These are phyloP conservation scores for Botrytis elliptica DNA, from an alignment of 2,329 filamentous ascomycete species.

Conservation along the genomic window DNA sequence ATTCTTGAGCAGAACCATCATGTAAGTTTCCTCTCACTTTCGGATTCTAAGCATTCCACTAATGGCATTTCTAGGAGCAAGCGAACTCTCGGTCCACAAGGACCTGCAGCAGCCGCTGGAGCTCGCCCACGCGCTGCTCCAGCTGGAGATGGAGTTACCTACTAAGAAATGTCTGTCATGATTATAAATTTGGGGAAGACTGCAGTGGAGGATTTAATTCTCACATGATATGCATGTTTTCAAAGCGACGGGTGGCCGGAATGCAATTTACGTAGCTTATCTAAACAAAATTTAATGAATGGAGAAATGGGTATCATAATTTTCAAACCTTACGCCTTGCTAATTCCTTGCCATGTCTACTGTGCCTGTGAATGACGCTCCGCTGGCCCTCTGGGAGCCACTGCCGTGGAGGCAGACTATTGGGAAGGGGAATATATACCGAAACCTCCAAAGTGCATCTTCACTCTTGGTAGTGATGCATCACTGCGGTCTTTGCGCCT, in stretches of 20 bases:
- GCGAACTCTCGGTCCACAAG: conserved; percentile 22
- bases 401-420: not conserved
- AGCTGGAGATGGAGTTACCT: conserved; percentile 28
- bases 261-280: conserved; percentile 8
- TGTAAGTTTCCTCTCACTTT: conserved; percentile 55
- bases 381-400: not conserved
- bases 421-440: not conserved
- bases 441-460: not conserved
- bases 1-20: conserved; percentile 70
- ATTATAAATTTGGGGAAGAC: not conserved
- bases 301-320: conserved; percentile 31
- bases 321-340: conserved; percentile 21
- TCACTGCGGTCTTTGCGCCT: not conserved
- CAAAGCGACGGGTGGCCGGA: not conserved
- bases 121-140: conserved; percentile 32
- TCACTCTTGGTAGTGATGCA: not conserved
- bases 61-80: conserved; percentile 25
- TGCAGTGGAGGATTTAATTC: not conserved
- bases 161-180: conserved; percentile 18
- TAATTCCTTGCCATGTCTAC: not conserved
- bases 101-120: conserved; percentile 26
- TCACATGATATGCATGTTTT: not conserved
- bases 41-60: conserved; percentile 18
- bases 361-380: not conserved
- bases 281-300: conserved; percentile 8